Base-by-base conservation (phyloP, 768 basidiomycete genomes). In the Mycena sanguinolenta region DNA sequence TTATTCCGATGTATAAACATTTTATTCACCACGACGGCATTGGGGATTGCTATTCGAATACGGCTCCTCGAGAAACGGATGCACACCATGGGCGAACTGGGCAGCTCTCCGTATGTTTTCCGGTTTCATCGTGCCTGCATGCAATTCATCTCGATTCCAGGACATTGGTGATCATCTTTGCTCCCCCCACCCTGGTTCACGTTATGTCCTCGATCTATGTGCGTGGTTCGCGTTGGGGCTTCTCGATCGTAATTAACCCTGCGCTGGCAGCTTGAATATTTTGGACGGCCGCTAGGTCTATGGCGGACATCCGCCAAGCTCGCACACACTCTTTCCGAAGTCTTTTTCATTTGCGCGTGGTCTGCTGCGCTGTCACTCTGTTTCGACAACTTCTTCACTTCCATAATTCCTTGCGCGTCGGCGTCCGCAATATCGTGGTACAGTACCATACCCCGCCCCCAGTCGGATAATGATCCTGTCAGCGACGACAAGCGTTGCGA, bases 281-380 rank as follows among this genome's bases (percentile, higher is more conserved):
- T 96, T 76, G 93, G 96, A 46, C 90, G 92, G 39, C 96, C 96
- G 8, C 83, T 97, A 27, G 96, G 96, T n/a, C 84, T 97, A 34
- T 97, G 96, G 96, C 87, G 88, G 60, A 95, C 96, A 36, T 95
- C 94, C 36, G 90, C 85, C 58, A 97, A 97, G 80, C 88, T 96
- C 42, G 89, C 92, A 3, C 92, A 96, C 76, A 97, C 95, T 9
- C 88, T 97, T 36, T 87, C 90, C 54, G 96, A 97, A 83, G 92
- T 96, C 53, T 84, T 95, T 63, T 96, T 95, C 79, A 95, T 96
- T 74, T 97, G 95, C 80, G 89, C 92, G n/a, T 97, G 95, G 95
- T 95, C 94, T 66, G 93, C 95, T 36, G 91, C 93, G 19, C 86
- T 97, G 63, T 94, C 95, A 21, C 91, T 97, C 62, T 90, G 89